Evolutionary conservation across 495 filamentous ascomycete species (phyloP).

Genomic region (Aspergillus mulundensis): DNA sequence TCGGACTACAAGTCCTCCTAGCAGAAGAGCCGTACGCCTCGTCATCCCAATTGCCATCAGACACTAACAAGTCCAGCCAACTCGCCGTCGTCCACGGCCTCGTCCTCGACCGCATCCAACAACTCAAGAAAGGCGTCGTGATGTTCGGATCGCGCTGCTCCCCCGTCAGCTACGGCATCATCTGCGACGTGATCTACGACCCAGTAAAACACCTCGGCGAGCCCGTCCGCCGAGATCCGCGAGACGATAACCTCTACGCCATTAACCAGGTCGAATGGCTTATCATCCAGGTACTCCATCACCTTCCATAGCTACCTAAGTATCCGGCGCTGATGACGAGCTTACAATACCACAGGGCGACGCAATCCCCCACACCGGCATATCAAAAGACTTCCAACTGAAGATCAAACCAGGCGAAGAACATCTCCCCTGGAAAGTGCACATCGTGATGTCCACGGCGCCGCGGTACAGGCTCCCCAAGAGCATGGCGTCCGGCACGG

Average conservation of each 20-base stretch:
- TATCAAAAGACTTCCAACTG: constrained; percentile 36
- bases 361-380: not conserved
- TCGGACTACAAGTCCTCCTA: constrained; percentile 40
- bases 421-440: constrained; percentile 38
- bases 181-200: constrained; percentile 45
- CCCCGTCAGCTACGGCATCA: constrained; percentile 54
- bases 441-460: constrained; percentile 46
- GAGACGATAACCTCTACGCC: constrained; percentile 45
- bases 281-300: constrained; percentile 47
- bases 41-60: too few species aligned
- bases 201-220: constrained; percentile 41
- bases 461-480: constrained; percentile 37
- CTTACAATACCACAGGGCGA: not conserved
- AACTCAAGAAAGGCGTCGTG: constrained; percentile 35
- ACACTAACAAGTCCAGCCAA: too few species aligned
- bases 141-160: constrained; percentile 48
- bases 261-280: constrained; percentile 55
- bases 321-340: too few species aligned
- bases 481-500: constrained; percentile 23
- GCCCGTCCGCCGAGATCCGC: constrained; percentile 37
- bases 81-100: constrained; percentile 56
- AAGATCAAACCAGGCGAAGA: constrained; percentile 39
- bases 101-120: constrained; percentile 51
- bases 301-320: too few species aligned
- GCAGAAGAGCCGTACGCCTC: constrained; percentile 47